These are phyloP conservation scores for Bertia moriformis DNA, from an alignment of 2,329 filamentous ascomycete species.

Conservation along the genomic window DNA sequence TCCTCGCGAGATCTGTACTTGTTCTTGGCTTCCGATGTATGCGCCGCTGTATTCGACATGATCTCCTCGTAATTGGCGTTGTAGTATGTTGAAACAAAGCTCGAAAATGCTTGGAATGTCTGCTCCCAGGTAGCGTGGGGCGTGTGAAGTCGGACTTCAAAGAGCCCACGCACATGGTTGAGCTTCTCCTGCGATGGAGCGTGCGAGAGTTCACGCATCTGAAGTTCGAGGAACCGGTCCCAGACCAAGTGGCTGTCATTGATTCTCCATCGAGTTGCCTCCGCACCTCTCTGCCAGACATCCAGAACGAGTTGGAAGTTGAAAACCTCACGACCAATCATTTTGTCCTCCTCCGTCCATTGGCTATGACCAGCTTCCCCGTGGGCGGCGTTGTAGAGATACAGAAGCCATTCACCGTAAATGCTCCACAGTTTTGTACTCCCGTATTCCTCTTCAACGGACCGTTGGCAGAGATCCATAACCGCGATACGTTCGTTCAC, in stretches of 20 bases:
- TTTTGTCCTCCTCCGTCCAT: conserved; percentile 39
- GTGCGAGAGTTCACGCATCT: conserved; percentile 33
- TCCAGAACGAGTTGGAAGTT: conserved; percentile 36
- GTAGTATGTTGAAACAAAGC: conserved; percentile 39
- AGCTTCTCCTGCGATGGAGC: conserved; percentile 29
- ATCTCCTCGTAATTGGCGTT: conserved; percentile 37
- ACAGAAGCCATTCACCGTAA: conserved; percentile 44
- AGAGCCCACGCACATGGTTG: conserved; percentile 30
- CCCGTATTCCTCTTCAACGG: conserved; percentile 43
- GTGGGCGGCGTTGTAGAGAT: conserved; percentile 35
- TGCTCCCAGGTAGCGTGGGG: conserved; percentile 45
- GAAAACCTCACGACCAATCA: conserved; percentile 43
- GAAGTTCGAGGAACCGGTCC: conserved; percentile 41
- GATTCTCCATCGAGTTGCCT: conserved; percentile 42
- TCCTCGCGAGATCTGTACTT: conserved; percentile 34
- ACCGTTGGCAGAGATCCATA: conserved; percentile 42
- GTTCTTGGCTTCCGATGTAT: conserved; percentile 34
- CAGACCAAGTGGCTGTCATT: conserved; percentile 46
- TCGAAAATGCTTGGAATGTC: conserved; percentile 43
- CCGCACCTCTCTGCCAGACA: conserved; percentile 37
- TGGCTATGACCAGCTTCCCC: conserved; percentile 15
- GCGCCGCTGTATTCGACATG: conserved; percentile 36
- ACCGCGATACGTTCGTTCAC: conserved; percentile 41
- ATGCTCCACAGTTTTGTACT: conserved; percentile 46
- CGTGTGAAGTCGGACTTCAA: conserved; percentile 34